phyloP scores from a whole-genome alignment of 805 yeast genomes.

The Clavispora phyllophila region DNA sequence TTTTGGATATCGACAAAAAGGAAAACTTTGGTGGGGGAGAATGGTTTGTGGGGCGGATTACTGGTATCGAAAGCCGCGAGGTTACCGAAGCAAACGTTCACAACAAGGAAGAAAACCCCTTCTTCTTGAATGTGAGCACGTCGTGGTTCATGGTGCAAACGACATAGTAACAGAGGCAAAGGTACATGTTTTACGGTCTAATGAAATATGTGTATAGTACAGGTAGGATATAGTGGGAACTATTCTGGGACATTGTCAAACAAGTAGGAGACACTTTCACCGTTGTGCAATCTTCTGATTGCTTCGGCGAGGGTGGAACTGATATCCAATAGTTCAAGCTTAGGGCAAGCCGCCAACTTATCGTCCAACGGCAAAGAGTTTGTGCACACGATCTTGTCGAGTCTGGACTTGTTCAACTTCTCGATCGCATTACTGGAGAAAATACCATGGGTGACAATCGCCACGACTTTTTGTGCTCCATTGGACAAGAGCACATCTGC shows the following conservation, averaged over 20 bases:
- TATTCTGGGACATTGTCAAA: slow-evolving; percentile 53
- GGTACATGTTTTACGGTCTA: background rate
- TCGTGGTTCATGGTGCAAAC: slow-evolving; percentile 47
- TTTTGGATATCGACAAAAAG: slow-evolving; percentile 46
- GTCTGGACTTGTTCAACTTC: slow-evolving; percentile 60
- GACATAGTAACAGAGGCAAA: background rate
- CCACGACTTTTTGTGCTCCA: slow-evolving; percentile 81
- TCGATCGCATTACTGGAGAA: slow-evolving; percentile 80
- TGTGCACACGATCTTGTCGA: slow-evolving; percentile 79
- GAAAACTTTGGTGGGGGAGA: slow-evolving; percentile 41
- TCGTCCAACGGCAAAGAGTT: slow-evolving; percentile 85
- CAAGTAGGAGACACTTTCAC: slow-evolving; percentile 87
- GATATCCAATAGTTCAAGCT: slow-evolving; percentile 78
- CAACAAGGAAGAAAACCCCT: slow-evolving; percentile 51
- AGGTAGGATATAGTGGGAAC: background rate
- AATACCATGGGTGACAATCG: slow-evolving; percentile 94
- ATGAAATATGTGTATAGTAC: background rate
- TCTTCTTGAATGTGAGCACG: slow-evolving; percentile 54
- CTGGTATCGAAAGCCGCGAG: slow-evolving; percentile 47
- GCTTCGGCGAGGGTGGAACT: slow-evolving; percentile 89
- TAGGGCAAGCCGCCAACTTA: slow-evolving; percentile 53
- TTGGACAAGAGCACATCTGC: slow-evolving; percentile 78
- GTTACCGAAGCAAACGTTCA: slow-evolving; percentile 43
- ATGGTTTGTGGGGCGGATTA: slow-evolving; percentile 77
- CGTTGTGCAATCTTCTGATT: slow-evolving; percentile 89